These are phyloP conservation scores for Ganoderma lingzhi DNA, from an alignment of 1,284 basidiomycete genomes.

Conservation along the genomic window DNA sequence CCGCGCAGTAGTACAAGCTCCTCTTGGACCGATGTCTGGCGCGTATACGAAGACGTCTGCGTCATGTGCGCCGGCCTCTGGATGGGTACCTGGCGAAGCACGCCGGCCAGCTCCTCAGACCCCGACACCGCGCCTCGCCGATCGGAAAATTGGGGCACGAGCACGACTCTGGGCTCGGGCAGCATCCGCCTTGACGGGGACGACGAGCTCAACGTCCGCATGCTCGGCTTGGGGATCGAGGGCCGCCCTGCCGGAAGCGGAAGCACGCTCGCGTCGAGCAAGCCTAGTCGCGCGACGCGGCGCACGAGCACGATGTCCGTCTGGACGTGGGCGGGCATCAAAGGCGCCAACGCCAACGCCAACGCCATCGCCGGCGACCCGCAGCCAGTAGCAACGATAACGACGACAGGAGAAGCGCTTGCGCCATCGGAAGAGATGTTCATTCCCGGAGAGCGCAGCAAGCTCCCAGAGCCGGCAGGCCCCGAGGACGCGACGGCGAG, in stretches of 20 bases:
- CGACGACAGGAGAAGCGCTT: slow-evolving; percentile 2
- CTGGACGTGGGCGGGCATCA: slow-evolving; percentile 34
- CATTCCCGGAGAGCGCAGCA: slow-evolving; percentile 29
- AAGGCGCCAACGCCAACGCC: slow-evolving; percentile 18
- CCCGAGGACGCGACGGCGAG: slow-evolving; percentile 39
- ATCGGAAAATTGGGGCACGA: slow-evolving; percentile 56
- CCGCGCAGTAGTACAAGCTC: slow-evolving; percentile 46
- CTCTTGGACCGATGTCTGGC: slow-evolving; percentile 77
- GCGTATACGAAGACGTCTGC: slow-evolving; percentile 83
- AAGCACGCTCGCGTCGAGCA: slow-evolving; percentile 25
- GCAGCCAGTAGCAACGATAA: slow-evolving; percentile 7
- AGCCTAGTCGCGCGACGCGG: slow-evolving; percentile 32
- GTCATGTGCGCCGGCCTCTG: slow-evolving; percentile 80
- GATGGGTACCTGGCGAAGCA: slow-evolving; percentile 68
- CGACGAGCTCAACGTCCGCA: slow-evolving; percentile 48
- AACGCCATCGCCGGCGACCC: slow-evolving; percentile 19
- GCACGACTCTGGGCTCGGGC: background rate
- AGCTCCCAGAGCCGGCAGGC: slow-evolving; percentile 32
- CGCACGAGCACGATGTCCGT: slow-evolving; percentile 39
- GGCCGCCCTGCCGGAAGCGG: slow-evolving; percentile 45
- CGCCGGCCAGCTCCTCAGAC: slow-evolving; percentile 54
- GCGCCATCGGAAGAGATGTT: slow-evolving; percentile 25
- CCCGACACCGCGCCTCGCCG: slow-evolving; percentile 44
- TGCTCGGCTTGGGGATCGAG: slow-evolving; percentile 75
- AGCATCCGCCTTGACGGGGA: slow-evolving; percentile 66